A percentile compares a stretch with the other conserved stretches of the same genome.
phyloP scores from a whole-genome alignment of 31 red algal species.

The Asparagopsis taxiformis region DNA sequence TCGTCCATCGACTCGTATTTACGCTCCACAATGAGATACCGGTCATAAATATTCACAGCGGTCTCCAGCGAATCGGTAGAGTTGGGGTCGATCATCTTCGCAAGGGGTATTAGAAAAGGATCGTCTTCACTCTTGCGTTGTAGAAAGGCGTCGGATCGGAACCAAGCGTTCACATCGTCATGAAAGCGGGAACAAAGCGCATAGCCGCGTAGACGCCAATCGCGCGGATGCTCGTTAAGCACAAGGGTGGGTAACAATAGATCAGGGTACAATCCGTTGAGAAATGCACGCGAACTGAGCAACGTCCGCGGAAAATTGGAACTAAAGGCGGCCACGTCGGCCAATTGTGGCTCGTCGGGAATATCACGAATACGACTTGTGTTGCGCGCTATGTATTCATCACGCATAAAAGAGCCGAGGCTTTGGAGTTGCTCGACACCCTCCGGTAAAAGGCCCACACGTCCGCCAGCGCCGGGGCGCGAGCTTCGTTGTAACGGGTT shows the following conservation, averaged over 20 bases:
- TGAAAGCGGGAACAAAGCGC: slow-evolving; percentile 45
- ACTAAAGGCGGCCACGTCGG: slow-evolving; percentile 28
- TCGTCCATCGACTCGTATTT: slow-evolving; percentile 10
- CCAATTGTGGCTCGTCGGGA: background rate
- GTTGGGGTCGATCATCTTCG: slow-evolving; percentile 4
- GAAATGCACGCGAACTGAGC: slow-evolving; percentile 47
- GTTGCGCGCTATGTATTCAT: slow-evolving; percentile 25
- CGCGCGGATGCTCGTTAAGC: slow-evolving; percentile 26
- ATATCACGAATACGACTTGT: background rate
- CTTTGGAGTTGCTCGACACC: slow-evolving; percentile 38
- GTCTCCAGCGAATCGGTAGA: slow-evolving; percentile 3
- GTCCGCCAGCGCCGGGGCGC: background rate
- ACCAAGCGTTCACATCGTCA: slow-evolving; percentile 18
- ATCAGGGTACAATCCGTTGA: slow-evolving; percentile 30
- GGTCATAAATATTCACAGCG: slow-evolving; percentile 71
- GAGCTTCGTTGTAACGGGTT: slow-evolving; percentile 24
- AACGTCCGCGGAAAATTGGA: slow-evolving; percentile 66
- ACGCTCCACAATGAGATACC: slow-evolving; percentile 28
- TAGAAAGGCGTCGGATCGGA: slow-evolving; percentile 15
- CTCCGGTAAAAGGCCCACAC: slow-evolving; percentile 12
- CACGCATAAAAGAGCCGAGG: slow-evolving; percentile 39
- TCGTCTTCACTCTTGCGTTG: slow-evolving; percentile 14
- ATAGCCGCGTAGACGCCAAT: slow-evolving; percentile 60
- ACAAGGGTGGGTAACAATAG: slow-evolving; percentile 32
- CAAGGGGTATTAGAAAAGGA: slow-evolving; percentile 7